phyloP scores from a whole-genome alignment of 306 rosid genomes.

The Casuarina equisetifolia region DNA sequence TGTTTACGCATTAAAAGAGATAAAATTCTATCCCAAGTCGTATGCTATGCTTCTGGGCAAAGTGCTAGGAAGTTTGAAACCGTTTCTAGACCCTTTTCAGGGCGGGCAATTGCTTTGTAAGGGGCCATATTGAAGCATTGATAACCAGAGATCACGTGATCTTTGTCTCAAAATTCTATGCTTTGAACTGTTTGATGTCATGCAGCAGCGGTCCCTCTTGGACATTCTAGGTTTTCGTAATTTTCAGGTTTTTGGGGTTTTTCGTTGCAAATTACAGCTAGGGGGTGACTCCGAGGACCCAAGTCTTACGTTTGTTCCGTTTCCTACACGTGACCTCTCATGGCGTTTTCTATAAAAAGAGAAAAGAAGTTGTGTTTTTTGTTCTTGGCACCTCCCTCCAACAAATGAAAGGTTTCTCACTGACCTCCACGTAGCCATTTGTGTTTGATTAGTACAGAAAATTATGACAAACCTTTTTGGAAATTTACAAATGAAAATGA shows the following conservation, averaged over 20 bases:
- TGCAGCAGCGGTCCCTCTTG: neutral
- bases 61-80: neutral
- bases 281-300: neutral
- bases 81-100: neutral
- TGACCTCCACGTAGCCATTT: no score
- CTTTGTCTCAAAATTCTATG: neutral
- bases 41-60: no score
- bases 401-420: no score
- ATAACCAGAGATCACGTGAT: neutral
- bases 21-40: no score
- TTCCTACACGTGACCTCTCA: neutral
- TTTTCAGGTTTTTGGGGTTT: neutral
- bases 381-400: no score
- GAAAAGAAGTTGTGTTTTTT: neutral
- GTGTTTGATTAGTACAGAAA: no score
- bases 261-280: neutral
- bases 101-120: neutral
- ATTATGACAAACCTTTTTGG: no score
- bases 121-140: neutral
- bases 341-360: neutral
- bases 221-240: neutral
- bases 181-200: neutral
- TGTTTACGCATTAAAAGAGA: no score
- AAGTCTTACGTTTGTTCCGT: neutral
- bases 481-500: no score